Base-by-base conservation (phyloP, 2,329 filamentous ascomycete species). In the Talaromyces atroroseus region DNA sequence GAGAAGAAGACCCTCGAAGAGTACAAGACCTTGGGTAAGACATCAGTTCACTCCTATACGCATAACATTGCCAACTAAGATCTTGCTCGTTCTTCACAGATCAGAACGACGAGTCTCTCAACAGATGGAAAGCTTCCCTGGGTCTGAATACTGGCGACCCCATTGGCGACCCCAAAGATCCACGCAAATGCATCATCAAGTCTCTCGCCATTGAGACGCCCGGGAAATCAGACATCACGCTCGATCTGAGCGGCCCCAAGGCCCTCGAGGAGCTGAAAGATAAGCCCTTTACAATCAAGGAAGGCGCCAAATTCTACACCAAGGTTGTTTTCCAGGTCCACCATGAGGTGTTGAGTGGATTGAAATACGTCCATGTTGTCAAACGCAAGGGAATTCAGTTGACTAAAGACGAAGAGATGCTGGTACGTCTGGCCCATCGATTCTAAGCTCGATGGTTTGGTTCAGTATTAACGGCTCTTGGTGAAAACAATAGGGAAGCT, bases 1-100 rank as follows among this genome's bases (percentile, higher is more conserved):
- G 90, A 96, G 84, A 96, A 96, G 87, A 96, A 97, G 84, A 95
- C 90, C 66, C 82, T 99, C 70, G 89, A 92, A 62, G 89, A 96
- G 76, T 96, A 96, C 78, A 83, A 92, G 71, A 82, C 96, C 74
- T 88, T 99, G 77, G 94, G 91, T 95, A 80, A 80, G 18, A 26
- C 26, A 4, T 10, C 44, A 10, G 23, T 38, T 26, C 14, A 40
- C 11, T n/a, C 32, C 18, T 10, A 29, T 5, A 24, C 24, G 26
- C 24, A 14, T 29, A n/a, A 34, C n/a, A n/a, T 18, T 20, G 14
- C 49, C 20, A 38, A 45, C 18, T 24, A n/a, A 14, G 26, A 36
- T 38, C n/a, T 20, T 21, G 50, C 18, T 46, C 42, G 8, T 38
- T 38, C 44, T 24, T 44, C 20, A 24, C 64, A 85, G 84, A 87